Base-by-base conservation (phyloP, 2,329 filamentous ascomycete genomes). In the Chrysoporthe austroafricana region DNA sequence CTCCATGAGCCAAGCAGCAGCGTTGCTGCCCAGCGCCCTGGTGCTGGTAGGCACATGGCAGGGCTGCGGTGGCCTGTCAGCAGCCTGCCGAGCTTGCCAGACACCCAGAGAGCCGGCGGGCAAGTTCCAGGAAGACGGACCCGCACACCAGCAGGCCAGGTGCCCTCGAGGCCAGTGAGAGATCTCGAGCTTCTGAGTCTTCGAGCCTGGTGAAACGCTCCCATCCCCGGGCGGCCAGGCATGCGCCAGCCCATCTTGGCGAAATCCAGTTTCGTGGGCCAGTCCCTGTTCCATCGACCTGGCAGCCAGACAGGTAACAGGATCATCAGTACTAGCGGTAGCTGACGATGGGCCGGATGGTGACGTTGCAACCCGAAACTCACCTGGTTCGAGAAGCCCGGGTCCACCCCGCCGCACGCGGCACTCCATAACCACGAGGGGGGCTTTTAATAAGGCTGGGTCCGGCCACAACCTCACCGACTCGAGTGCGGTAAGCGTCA, bases 381-480 rank as follows among this genome's bases (percentile, higher is more conserved):
- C 21, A 48, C 43, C 14, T 36, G 21, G 43, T 61, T 48, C 59
- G 42, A 46, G 43, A 46, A 46, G 54, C 34, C 34, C 21, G 59
- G 59, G 42, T 48, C 43, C 59, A 48, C 59, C 32, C 26, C 34
- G 34, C 34, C 26, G 59, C 59, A 61, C 59, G 59, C 42, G 59
- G 59, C 59, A 48, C 59, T 48, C 59, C 59, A 61, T 43, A 61
- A 44, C 42, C 62, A 63, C 62, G 62, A 63, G 62, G 54, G 50
- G 34, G 16, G 14, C n/a, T 60, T 43, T 58, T 44, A 58, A 39
- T 26, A 65, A 59, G 56, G 63, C 63, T 65, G 56, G 54, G 43
- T 16, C 44, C 44, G 26, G 43, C 63, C 63, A 36, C 56, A 54
- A 44, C 63, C 63, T 65, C 63, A 65, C 63, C 63, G 63, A 65